phyloP scores from a whole-genome alignment of 2,329 filamentous ascomycete genomes.

The Fusarium nygamai region DNA sequence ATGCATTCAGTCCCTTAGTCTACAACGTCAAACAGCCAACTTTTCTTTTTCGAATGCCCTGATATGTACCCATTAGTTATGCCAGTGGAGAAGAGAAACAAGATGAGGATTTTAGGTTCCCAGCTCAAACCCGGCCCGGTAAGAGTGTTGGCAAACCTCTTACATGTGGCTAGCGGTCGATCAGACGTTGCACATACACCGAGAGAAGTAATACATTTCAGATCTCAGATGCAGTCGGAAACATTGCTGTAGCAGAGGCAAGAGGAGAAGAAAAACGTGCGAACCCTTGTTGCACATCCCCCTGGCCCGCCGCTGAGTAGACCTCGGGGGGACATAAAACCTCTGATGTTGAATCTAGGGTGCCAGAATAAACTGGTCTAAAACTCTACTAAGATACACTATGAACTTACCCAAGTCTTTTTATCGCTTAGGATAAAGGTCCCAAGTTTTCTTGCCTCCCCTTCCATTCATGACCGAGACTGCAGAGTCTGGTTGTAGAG shows the following conservation, averaged over 20 bases:
- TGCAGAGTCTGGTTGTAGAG: constrained; percentile 23
- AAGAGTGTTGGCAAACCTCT: constrained; percentile 28
- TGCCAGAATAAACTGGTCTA: not conserved
- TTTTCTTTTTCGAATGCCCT: constrained; percentile 10
- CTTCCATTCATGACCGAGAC: not conserved
- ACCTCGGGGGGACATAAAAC: not conserved
- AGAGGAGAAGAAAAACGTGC: constrained; percentile 24
- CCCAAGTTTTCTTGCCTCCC: not conserved
- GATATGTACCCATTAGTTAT: not conserved
- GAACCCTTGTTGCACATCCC: constrained; percentile 41
- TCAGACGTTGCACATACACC: constrained; percentile 38
- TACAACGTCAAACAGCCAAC: not conserved
- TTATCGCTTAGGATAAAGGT: not conserved
- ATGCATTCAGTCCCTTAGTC: not conserved
- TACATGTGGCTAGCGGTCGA: constrained; percentile 35
- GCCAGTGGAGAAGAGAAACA: constrained; percentile 6
- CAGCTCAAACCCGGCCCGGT: constrained; percentile 38
- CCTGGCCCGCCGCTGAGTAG: constrained; percentile 25
- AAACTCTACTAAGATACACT: not conserved
- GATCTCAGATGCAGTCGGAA: constrained; percentile 31
- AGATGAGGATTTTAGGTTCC: constrained; percentile 13
- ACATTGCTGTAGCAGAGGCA: constrained; percentile 6
- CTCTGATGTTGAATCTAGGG: not conserved
- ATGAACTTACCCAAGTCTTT: not conserved
- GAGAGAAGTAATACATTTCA: constrained; percentile 18